These are phyloP conservation scores for Apiospora kogelbergensis DNA, from an alignment of 2,329 filamentous ascomycete genomes.

Conservation along the genomic window DNA sequence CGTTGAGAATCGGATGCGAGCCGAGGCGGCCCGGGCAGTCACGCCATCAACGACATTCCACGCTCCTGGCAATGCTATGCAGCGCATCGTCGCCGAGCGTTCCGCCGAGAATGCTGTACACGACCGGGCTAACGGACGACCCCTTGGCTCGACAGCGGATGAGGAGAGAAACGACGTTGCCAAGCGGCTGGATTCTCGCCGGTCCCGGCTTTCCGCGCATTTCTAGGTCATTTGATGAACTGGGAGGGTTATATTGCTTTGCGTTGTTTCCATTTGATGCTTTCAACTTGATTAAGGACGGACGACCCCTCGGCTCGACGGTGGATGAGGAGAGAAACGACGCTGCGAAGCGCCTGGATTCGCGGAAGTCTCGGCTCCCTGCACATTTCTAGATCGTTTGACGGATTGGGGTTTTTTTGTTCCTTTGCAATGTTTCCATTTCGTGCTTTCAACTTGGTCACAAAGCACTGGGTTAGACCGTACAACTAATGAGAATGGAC, in stretches of 20 bases:
- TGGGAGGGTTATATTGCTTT: neutral
- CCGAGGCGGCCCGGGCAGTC: neutral
- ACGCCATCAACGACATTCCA: neutral
- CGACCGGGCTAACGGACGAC: neutral
- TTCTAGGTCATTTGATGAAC: neutral
- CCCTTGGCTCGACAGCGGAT: neutral
- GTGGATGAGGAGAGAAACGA: neutral
- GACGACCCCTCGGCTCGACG: neutral
- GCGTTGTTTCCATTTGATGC: neutral
- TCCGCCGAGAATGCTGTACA: neutral
- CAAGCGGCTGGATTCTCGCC: neutral
- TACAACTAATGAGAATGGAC: neutral
- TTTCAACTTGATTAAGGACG: neutral
- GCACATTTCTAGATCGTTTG: neutral
- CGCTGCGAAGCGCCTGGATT: neutral
- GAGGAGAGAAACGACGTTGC: neutral
- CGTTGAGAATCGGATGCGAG: conserved; percentile 5
- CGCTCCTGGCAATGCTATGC: neutral
- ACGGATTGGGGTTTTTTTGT: neutral
- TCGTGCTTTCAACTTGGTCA: neutral
- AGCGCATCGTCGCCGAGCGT: neutral
- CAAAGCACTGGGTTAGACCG: neutral
- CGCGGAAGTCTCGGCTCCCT: neutral
- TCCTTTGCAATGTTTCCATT: neutral
- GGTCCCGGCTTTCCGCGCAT: neutral